phyloP scores from a whole-genome alignment of 2,329 filamentous ascomycete genomes.

The Cladosporium austrohemisphaericum region DNA sequence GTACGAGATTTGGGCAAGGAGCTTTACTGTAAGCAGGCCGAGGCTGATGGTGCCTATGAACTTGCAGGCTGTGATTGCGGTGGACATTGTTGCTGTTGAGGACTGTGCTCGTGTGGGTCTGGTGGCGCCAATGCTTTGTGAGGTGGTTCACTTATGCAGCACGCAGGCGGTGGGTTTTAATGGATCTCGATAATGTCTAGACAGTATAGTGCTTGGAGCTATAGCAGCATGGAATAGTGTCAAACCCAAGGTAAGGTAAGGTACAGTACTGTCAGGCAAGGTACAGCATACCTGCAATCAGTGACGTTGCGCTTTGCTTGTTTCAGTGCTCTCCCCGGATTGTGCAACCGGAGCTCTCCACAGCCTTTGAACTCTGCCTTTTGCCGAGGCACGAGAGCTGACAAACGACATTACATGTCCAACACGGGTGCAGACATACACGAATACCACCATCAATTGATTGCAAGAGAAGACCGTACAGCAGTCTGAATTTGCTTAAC shows the following conservation, averaged over 20 bases:
- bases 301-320: constrained; percentile 6
- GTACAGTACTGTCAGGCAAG: no score
- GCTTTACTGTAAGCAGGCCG: constrained; percentile 76
- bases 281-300: no score
- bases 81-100: constrained; percentile 27
- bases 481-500: no score
- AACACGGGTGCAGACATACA: no score
- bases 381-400: background rate
- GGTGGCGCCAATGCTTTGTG: constrained; percentile 12
- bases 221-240: no score
- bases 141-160: background rate
- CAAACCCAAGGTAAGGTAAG: no score
- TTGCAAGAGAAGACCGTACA: no score
- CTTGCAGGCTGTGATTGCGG: constrained; percentile 73
- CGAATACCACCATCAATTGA: no score
- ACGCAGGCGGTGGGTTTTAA: background rate
- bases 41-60: constrained; percentile 89
- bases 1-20: no score
- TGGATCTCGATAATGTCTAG: no score
- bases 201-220: background rate
- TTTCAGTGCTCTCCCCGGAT: background rate
- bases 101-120: constrained; percentile 1
- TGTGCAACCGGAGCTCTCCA: no score
- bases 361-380: background rate
- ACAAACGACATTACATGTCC: no score